Evolutionary conservation across 208 protist genomes (phyloP).

Genomic region (Lotmaria passim): DNA sequence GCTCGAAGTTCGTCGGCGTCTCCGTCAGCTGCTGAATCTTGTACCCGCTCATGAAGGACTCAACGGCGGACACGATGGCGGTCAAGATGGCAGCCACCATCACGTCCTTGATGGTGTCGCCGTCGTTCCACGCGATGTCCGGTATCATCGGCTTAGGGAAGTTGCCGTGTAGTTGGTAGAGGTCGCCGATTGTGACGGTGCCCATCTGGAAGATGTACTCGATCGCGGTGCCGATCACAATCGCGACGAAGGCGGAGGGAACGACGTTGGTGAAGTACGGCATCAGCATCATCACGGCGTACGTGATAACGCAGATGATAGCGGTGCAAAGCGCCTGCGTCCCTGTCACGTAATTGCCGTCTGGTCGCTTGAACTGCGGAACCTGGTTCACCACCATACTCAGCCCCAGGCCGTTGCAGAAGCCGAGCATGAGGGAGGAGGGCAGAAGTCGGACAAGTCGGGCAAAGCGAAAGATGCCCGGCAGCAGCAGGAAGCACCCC

Average conservation of each 20-base stretch:
- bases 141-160: slow-evolving; percentile 48
- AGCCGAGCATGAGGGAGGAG: slow-evolving; percentile 59
- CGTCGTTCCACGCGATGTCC: slow-evolving; percentile 40
- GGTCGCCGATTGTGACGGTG: slow-evolving; percentile 57
- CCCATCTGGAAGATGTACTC: slow-evolving; percentile 62
- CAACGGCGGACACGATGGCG: slow-evolving; percentile 49
- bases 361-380: slow-evolving; percentile 47
- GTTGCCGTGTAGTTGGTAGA: slow-evolving; percentile 51
- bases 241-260: slow-evolving; percentile 52
- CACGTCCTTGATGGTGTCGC: slow-evolving; percentile 35
- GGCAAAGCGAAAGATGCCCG: slow-evolving; percentile 54
- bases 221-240: slow-evolving; percentile 59
- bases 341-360: slow-evolving; percentile 45
- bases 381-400: slow-evolving; percentile 59
- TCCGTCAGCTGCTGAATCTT: slow-evolving; percentile 62
- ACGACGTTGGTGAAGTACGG: slow-evolving; percentile 57
- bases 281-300: slow-evolving; percentile 63
- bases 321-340: slow-evolving; percentile 46
- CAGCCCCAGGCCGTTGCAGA: slow-evolving; percentile 58
- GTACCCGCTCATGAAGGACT: slow-evolving; percentile 64
- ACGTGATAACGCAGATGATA: slow-evolving; percentile 58
- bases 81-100: slow-evolving; percentile 54
- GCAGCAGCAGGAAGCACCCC: slow-evolving; percentile 48
- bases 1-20: slow-evolving; percentile 62
- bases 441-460: slow-evolving; percentile 52